These are phyloP conservation scores for Tetracladium setigerum DNA, from an alignment of 495 filamentous ascomycete species.

Conservation along the genomic window DNA sequence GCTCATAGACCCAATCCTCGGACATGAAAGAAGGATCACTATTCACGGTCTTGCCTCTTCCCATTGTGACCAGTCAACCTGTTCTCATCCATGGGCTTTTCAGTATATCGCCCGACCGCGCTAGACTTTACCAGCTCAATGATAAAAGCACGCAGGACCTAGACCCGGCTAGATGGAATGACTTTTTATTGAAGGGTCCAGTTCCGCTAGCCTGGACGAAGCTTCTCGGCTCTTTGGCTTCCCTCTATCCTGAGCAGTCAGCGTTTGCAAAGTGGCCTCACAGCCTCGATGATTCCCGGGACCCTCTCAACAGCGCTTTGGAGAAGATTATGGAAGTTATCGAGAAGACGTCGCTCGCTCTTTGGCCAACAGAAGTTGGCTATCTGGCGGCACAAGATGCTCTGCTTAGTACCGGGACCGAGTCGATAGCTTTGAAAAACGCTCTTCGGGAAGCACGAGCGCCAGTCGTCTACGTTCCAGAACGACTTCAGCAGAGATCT, in stretches of 20 bases:
- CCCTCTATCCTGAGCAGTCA: not conserved
- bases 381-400: constrained; percentile 3
- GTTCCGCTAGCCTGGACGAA: constrained; percentile 28
- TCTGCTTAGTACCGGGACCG: constrained; percentile 1
- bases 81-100: constrained; percentile 37
- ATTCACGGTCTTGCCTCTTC: constrained; percentile 33
- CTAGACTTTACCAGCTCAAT: constrained; percentile 24
- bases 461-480: constrained; percentile 11
- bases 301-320: constrained; percentile 7
- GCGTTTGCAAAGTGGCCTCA: constrained; percentile 11
- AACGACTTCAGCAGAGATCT: not conserved
- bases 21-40: constrained; percentile 19
- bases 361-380: constrained; percentile 11
- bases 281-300: not conserved
- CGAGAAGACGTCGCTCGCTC: constrained; percentile 7
- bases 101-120: constrained; percentile 31
- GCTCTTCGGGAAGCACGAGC: constrained; percentile 12
- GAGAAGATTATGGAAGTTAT: constrained; percentile 9
- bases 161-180: constrained; percentile 27
- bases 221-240: constrained; percentile 7
- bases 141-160: constrained; percentile 21
- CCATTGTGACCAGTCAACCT: constrained; percentile 29
- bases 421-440: constrained; percentile 4
- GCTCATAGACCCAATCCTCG: not conserved
- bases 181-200: constrained; percentile 26